phyloP scores from a whole-genome alignment of 306 rosid genomes.

The Acacia confusa region DNA sequence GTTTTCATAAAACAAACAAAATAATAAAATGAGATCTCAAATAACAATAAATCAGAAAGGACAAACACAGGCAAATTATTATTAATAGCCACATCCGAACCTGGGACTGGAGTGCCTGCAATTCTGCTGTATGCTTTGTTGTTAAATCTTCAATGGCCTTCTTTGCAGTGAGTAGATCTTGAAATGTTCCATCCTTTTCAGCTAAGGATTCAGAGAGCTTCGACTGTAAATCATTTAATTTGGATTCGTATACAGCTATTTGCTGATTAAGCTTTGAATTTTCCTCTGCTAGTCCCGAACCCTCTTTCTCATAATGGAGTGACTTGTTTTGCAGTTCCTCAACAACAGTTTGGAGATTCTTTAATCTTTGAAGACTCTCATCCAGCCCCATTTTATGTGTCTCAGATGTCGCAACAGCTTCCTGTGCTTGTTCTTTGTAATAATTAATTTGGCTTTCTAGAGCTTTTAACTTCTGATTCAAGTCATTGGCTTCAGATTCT shows the following conservation, averaged over 20 bases:
- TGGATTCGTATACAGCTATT: conserved; percentile 54
- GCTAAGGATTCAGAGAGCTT: conserved; percentile 45
- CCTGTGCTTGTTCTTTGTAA: conserved; percentile 51
- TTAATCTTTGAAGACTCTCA: conserved; percentile 59
- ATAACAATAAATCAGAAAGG: conserved; percentile 4
- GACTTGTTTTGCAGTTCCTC: conserved; percentile 67
- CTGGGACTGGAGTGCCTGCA: conserved; percentile 76
- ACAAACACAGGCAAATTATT: background rate
- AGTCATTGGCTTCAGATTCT: conserved; percentile 74
- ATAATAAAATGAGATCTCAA: conserved; percentile 1
- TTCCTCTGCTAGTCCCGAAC: conserved; percentile 52
- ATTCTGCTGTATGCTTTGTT: conserved; percentile 60
- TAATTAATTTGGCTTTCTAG: conserved; percentile 56
- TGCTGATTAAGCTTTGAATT: conserved; percentile 65
- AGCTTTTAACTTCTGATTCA: conserved; percentile 59
- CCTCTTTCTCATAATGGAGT: conserved; percentile 58
- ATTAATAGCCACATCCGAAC: conserved; percentile 37
- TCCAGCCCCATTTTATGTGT: conserved; percentile 54
- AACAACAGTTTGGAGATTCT: conserved; percentile 58
- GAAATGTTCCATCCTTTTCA: conserved; percentile 62
- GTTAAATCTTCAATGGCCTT: conserved; percentile 56
- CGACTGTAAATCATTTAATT: conserved; percentile 57
- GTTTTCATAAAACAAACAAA: conserved; percentile 1
- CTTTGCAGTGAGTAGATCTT: conserved; percentile 49
- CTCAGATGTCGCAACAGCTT: conserved; percentile 47